Evolutionary conservation across 306 rosid species (phyloP).

Genomic region (Trifolium pratense): DNA sequence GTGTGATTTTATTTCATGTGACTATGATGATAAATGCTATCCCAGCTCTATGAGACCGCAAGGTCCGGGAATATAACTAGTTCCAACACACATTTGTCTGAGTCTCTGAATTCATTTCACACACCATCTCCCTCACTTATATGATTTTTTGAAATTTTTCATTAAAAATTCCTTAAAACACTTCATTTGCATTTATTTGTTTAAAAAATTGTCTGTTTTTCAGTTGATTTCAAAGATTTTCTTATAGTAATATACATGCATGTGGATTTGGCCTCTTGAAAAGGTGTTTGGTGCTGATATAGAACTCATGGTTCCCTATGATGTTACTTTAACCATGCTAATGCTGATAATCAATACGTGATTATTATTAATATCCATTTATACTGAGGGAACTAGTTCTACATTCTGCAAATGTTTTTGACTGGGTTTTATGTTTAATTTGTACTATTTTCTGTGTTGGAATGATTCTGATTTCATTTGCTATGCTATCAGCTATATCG

Average conservation of each 20-base stretch:
- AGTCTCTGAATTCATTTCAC: neutral
- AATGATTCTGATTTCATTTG: slow-evolving; percentile 32
- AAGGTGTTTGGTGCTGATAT: neutral
- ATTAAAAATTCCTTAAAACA: too few relatives aligned
- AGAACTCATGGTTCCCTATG: slow-evolving; percentile 42
- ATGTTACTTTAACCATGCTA: slow-evolving; percentile 68
- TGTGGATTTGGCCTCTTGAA: neutral
- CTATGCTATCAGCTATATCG: slow-evolving; percentile 63
- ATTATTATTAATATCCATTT: slow-evolving; percentile 32
- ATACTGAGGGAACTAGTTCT: slow-evolving; percentile 63
- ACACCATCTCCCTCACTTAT: neutral
- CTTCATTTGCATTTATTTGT: neutral
- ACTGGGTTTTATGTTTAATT: too few relatives aligned
- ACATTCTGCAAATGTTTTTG: neutral
- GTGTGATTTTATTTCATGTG: neutral
- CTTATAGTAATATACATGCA: too few relatives aligned
- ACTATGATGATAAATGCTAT: slow-evolving; percentile 12
- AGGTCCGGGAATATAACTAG: slow-evolving; percentile 4
- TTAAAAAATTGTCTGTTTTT: neutral
- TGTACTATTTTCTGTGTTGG: too few relatives aligned
- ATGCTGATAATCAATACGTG: slow-evolving; percentile 60
- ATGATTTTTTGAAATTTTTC: neutral
- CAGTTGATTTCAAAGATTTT: neutral
- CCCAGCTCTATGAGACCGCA: slow-evolving; percentile 20
- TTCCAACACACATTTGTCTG: slow-evolving; percentile 14